Evolutionary conservation across 148 eudicot genomes (phyloP).

Genomic region (Vaccinium corymbosum): DNA sequence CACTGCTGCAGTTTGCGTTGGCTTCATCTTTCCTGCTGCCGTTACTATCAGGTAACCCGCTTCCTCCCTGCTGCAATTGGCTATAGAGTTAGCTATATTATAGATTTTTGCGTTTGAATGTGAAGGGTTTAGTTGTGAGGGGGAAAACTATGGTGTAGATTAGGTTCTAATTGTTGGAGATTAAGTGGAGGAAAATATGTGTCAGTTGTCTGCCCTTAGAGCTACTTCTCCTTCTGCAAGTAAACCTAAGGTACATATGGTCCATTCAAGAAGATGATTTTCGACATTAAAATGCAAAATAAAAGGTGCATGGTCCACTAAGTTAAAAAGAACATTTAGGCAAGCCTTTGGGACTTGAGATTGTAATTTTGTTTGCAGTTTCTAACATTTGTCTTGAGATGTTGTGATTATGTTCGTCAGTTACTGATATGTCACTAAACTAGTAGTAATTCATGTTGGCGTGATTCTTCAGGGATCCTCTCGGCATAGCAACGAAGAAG

Average conservation of each 20-base stretch:
- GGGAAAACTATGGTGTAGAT: neutral
- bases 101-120: neutral
- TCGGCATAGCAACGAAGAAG: slow-evolving; percentile 59
- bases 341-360: no score
- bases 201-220: no score
- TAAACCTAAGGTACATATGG: no score
- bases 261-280: no score
- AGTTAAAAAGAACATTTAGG: no score
- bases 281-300: no score
- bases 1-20: slow-evolving; percentile 83
- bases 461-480: slow-evolving; percentile 47
- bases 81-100: neutral
- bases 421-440: neutral
- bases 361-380: no score
- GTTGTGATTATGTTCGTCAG: neutral
- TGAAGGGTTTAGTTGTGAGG: neutral
- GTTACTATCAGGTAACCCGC: slow-evolving; percentile 63
- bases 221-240: no score
- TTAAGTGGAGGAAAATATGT: no score
- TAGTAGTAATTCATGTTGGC: neutral
- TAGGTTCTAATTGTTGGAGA: no score
- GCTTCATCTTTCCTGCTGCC: slow-evolving; percentile 87
- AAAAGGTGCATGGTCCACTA: no score
- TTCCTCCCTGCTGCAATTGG: neutral
- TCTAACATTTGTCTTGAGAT: neutral